Conservation (phyloP, 805 yeast genomes). For the Yarrowia divulgata region DNA sequence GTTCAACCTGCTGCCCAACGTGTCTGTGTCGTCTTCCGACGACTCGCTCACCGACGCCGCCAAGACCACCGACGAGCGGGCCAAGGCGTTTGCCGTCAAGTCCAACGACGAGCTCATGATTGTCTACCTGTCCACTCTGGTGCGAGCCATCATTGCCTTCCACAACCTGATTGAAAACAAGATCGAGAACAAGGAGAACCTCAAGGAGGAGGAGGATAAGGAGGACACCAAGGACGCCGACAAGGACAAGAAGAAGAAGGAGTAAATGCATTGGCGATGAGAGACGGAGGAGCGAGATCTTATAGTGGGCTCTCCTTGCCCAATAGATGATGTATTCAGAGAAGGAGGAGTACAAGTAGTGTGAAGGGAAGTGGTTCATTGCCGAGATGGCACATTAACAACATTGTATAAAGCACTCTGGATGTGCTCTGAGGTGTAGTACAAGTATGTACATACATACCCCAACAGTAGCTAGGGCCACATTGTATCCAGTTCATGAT, state of each 20-base stretch:
- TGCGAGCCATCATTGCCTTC: conserved; percentile 93
- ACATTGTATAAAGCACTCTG: too few species aligned
- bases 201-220: conserved; percentile 32
- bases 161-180: conserved; percentile 97
- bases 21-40: conserved; percentile 52
- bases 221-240: conserved; percentile 23
- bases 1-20: conserved; percentile 89
- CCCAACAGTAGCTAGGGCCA: too few species aligned
- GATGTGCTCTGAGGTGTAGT: too few species aligned
- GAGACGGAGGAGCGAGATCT: background rate
- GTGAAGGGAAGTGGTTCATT: too few species aligned
- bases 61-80: conserved; percentile 60
- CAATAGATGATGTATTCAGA: conserved; percentile 5
- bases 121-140: conserved; percentile 85
- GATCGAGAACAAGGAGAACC: conserved; percentile 69
- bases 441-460: too few species aligned
- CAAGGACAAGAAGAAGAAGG: conserved; percentile 39
- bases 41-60: conserved; percentile 44
- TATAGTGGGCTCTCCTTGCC: conserved; percentile 7
- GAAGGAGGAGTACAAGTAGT: background rate
- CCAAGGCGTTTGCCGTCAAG: conserved; percentile 85
- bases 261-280: conserved; percentile 6
- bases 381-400: too few species aligned
- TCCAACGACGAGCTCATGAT: conserved; percentile 97
- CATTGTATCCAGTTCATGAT: too few species aligned